A percentile compares a stretch with the other conserved stretches of the same genome.
phyloP scores from a whole-genome alignment of 129 eudicot genomes.

The Smallanthus sonchifolius region DNA sequence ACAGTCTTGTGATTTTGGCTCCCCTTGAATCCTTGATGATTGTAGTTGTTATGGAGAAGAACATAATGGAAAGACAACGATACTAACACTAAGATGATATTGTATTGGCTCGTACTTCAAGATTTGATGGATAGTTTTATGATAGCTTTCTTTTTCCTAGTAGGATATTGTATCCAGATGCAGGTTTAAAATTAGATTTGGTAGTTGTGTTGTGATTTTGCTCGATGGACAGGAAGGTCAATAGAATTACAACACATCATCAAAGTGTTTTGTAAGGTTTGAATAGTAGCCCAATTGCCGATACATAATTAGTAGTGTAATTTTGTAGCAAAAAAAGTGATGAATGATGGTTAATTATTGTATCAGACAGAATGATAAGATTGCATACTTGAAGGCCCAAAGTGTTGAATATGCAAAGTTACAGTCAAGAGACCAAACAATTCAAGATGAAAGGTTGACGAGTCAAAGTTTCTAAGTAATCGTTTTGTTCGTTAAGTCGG shows the following conservation, averaged over 20 bases:
- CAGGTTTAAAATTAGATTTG: background rate
- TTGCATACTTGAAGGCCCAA: no score
- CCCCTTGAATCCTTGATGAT: background rate
- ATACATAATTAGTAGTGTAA: background rate
- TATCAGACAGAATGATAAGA: no score
- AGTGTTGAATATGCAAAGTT: no score
- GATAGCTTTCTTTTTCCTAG: background rate
- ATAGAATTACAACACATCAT: background rate
- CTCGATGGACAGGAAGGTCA: background rate
- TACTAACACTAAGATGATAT: background rate
- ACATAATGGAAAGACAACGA: background rate
- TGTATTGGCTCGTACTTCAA: background rate
- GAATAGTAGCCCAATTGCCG: background rate
- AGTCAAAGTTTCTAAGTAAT: no score
- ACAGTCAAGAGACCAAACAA: no score
- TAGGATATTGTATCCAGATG: background rate
- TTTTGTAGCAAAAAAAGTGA: no score
- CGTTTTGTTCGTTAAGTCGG: no score
- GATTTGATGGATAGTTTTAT: background rate
- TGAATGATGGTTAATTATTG: no score
- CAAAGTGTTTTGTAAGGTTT: background rate
- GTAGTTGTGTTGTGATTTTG: background rate
- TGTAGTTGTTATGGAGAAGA: background rate
- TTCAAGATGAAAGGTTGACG: no score
- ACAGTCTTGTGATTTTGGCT: conserved; percentile 16